phyloP scores from a whole-genome alignment of 148 eudicot species.

The Diospyros kaki region DNA sequence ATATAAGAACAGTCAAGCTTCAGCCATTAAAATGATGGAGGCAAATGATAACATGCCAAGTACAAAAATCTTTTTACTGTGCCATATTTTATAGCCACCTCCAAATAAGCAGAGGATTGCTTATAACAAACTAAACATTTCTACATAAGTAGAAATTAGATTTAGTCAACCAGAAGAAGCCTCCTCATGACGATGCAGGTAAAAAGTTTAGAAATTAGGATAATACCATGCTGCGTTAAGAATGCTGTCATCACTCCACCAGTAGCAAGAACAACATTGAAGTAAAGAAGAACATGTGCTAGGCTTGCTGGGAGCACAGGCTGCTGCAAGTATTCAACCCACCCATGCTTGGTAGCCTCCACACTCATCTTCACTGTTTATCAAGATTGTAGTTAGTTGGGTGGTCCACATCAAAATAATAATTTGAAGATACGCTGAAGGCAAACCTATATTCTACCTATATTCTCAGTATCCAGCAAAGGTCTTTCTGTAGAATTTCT shows the following conservation, averaged over 20 bases:
- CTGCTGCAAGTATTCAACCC: slow-evolving; percentile 83
- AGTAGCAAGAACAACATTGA: slow-evolving; percentile 90
- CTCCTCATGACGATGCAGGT: background rate
- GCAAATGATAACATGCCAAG: background rate
- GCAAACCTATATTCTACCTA: slow-evolving; percentile 71
- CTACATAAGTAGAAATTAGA: background rate
- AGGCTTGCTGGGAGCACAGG: slow-evolving; percentile 98
- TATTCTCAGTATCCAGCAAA: slow-evolving; percentile 30
- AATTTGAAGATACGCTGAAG: background rate
- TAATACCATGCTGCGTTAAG: slow-evolving; percentile 79
- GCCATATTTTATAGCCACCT: background rate
- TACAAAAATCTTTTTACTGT: background rate
- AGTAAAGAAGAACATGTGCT: slow-evolving; percentile 85
- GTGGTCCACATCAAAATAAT: background rate
- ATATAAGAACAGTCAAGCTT: background rate
- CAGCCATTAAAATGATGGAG: background rate
- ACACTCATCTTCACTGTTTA: slow-evolving; percentile 52
- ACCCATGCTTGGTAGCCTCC: slow-evolving; percentile 73
- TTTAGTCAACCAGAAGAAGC: background rate
- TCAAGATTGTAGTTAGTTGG: slow-evolving; percentile 4
- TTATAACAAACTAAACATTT: background rate
- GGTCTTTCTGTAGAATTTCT: slow-evolving; percentile 30
- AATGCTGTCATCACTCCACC: slow-evolving; percentile 97
- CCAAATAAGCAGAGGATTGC: background rate
- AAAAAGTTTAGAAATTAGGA: slow-evolving; percentile 13